Evolutionary conservation across 2,329 filamentous ascomycete genomes (phyloP), one percentile per base, ranked within the genome.

Genomic region (Exophiala bonariae): DNA sequence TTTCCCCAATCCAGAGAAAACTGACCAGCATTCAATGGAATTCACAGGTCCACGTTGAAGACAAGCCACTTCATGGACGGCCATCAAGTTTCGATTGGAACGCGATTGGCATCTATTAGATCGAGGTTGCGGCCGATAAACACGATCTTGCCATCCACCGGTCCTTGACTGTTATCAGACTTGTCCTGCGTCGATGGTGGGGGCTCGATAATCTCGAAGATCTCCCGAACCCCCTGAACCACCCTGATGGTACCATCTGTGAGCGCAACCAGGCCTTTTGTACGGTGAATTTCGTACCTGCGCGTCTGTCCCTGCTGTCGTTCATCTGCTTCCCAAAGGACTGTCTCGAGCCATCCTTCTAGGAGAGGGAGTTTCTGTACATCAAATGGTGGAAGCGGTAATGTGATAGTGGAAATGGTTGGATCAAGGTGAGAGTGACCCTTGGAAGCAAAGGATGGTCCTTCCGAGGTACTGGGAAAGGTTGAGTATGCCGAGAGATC

Each of bases 401-500:
- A 77, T 0, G 87, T 83, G 4, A 90, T 74, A 0, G 93, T 97
- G 5, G 89, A 87, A 48, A 97, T 96, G 1, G 86, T 85, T 20
- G 89, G 84, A 68, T 99, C 93, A 9, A 97, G 76, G 70, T 96
- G 90, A 59, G 88, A 95, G 63, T 96, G 90, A 0, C 89, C 90
- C 65, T 89, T 90, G 31, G 72, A 75, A 7, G 78, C 77, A 46
- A 86, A 85, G 49, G 90, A 85, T 22, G 95, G 70, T 18, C 22
- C 23, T 10, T 26, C 9, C 16, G 28, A 20, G 3, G 16, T 28
- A 10, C n/a, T 80, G 23, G 83, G 80, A 23, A 96, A 85, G 52
- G 86, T 80, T 60, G 96, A 89, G 65, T 99, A 99, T 1, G 93
- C 92, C 64, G 96, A 89, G 22, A 99, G 73, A 66, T 97, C 92